Evolutionary conservation across 495 filamentous ascomycete genomes (phyloP).

Genomic region (Aspergillus funiculosus): DNA sequence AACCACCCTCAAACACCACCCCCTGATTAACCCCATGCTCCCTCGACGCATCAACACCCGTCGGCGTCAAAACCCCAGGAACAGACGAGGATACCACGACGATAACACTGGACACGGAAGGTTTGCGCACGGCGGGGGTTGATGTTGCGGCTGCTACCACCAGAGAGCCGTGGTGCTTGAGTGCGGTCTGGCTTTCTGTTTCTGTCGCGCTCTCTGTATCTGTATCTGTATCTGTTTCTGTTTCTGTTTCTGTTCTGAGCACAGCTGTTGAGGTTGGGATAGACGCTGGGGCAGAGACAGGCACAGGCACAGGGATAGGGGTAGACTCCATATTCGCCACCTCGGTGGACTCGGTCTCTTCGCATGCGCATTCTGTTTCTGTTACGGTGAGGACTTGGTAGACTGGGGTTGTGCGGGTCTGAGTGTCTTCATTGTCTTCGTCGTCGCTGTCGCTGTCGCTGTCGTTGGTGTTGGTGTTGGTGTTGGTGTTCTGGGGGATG

Average conservation of each 20-base stretch:
- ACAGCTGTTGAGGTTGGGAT: not conserved
- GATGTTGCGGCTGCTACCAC: too few relatives aligned
- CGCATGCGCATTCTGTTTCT: constrained; percentile 2
- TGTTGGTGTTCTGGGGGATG: too few relatives aligned
- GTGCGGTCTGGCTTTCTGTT: too few relatives aligned
- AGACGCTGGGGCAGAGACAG: not conserved
- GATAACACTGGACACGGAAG: too few relatives aligned
- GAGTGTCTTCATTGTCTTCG: not conserved
- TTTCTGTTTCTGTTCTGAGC: not conserved
- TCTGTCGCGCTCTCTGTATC: not conserved
- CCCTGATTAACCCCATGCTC: not conserved
- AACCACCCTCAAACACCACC: constrained; percentile 1
- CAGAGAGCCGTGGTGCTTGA: too few relatives aligned
- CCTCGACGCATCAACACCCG: constrained; percentile 1
- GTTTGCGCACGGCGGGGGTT: too few relatives aligned
- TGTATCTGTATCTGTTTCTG: too few relatives aligned
- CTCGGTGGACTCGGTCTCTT: not conserved
- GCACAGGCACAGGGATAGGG: not conserved
- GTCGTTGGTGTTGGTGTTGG: too few relatives aligned
- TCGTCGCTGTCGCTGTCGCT: not conserved
- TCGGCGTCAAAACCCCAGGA: not conserved
- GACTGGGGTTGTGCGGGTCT: not conserved
- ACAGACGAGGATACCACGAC: constrained; percentile 1
- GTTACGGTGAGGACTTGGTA: constrained; percentile 9
- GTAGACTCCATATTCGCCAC: too few relatives aligned